Base-by-base conservation (phyloP, 371 early-diverging fungal species). In the Actinomucor elegans region DNA sequence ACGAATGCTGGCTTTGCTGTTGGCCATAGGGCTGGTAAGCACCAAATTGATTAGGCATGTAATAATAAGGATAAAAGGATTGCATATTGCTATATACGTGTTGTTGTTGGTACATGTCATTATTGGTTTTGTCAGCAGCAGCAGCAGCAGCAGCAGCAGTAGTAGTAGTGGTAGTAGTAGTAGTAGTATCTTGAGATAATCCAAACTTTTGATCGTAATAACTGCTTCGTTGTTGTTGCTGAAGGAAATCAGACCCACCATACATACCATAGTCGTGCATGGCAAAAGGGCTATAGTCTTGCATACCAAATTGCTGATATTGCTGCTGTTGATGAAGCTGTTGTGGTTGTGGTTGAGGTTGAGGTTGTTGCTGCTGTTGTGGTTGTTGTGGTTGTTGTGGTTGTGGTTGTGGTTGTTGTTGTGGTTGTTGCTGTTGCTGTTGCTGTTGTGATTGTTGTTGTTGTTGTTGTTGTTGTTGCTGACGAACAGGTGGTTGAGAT, bases 31-130 rank as follows among this genome's bases (percentile, higher is more conserved):
- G 38, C 12, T 37, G 26, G 5, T 50, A 50, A 2, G 31, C 40
- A 42, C 79, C 78, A 73, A 80, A 91, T 71, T 90, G 90, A 69
- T 83, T 83, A 23, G 81, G 81, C 71, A 76, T 79, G 68, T 87
- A 87, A 66, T 89, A 90, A 71, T 90, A 88, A 21, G 89, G 87
- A 67, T 86, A 85, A 77, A 85, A 89, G 5, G 81, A 78, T 52
- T 78, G 59, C 20, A 69, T 71, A 48, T 62, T 62, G 27, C 69
- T 71, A 40, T 74, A 74, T 20, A 64, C 61, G 38, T 74, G 73
- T 35, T 74, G 56, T 52, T 38, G 71, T 34, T 74, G 56, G 53
- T 42, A 69, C 14, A 14, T 38, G 10, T n/a, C 28, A 12, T 37
- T 38, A 29, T 18, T 38, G 31, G 20, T 12, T n/a, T 12, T 20